Evolutionary conservation across 768 basidiomycete genomes (phyloP).

Genomic region (Mycena metata): DNA sequence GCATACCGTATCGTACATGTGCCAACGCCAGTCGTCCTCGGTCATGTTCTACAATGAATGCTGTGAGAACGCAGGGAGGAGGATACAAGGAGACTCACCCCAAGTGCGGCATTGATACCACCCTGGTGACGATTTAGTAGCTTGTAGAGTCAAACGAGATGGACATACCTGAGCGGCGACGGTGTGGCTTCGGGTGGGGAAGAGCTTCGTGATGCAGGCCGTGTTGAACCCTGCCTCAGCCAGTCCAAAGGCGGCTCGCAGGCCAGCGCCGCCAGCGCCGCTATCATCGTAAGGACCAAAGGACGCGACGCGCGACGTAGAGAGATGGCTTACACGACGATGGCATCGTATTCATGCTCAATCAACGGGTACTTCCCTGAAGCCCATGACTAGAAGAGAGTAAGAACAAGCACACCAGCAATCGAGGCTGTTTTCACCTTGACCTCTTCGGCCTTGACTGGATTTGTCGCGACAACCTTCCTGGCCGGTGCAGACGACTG

Average conservation of each 20-base stretch:
- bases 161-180: constrained; percentile 91
- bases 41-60: constrained; percentile 86
- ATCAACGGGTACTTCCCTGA: constrained; percentile 95
- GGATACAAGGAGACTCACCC: constrained; percentile 64
- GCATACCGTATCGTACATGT: constrained; percentile 93
- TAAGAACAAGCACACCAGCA: constrained; percentile 26
- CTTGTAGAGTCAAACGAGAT: constrained; percentile 5
- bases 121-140: constrained; percentile 65
- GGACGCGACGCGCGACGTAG: constrained; percentile 4
- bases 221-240: constrained; percentile 99
- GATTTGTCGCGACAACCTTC: constrained; percentile 77
- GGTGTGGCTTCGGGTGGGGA: constrained; percentile 98
- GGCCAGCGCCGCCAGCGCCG: constrained; percentile 97
- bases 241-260: constrained; percentile 97
- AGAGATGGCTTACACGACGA: constrained; percentile 87
- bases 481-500: constrained; percentile 71
- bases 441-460: constrained; percentile 86
- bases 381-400: constrained; percentile 70
- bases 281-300: constrained; percentile 54
- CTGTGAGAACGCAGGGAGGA: constrained; percentile 22
- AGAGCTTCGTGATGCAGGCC: constrained; percentile 98
- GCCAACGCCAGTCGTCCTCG: constrained; percentile 99
- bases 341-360: constrained; percentile 98
- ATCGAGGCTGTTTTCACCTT: constrained; percentile 59
- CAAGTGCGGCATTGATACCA: constrained; percentile 97